Percentiles rank a stretch among this genome's conserved stretches.
Conservation (phyloP, 805 yeast genomes). For the Wickerhamiella bombiphila region DNA sequence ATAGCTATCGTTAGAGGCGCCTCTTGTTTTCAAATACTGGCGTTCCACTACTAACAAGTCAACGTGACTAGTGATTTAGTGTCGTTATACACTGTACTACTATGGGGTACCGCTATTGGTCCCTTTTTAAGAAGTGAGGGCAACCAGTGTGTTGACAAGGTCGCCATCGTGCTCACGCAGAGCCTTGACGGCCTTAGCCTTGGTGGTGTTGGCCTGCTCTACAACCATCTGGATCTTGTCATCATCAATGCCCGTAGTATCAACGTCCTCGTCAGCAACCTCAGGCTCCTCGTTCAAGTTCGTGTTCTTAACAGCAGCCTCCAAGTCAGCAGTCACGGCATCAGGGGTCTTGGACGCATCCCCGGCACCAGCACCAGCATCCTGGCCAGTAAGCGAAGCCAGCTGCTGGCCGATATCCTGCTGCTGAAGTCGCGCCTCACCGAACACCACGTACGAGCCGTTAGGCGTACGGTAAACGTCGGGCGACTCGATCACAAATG, state of each 20-base stretch:
- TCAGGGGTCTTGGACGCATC: conserved; percentile 25
- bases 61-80: background rate
- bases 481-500: conserved; percentile 83
- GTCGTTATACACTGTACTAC: background rate
- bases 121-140: conserved; percentile 26
- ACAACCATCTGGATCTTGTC: conserved; percentile 75
- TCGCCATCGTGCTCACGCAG: conserved; percentile 80
- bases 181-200: conserved; percentile 84
- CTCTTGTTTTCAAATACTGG: no score
- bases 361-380: conserved; percentile 28
- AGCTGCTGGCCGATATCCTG: conserved; percentile 83
- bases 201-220: conserved; percentile 82
- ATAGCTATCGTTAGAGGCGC: no score
- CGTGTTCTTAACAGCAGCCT: conserved; percentile 22
- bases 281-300: conserved; percentile 29
- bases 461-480: conserved; percentile 88
- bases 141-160: conserved; percentile 91
- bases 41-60: no score
- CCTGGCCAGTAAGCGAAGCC: conserved; percentile 29
- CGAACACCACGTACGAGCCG: conserved; percentile 92
- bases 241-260: conserved; percentile 68
- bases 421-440: conserved; percentile 73
- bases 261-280: conserved; percentile 61
- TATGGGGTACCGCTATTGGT: background rate
- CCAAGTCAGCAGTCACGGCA: conserved; percentile 21